A percentile compares a stretch with the other conserved stretches of the same genome.
These are phyloP conservation scores for Diplodia scrobiculata DNA, from an alignment of 2,329 filamentous ascomycete genomes.

Conservation along the genomic window DNA sequence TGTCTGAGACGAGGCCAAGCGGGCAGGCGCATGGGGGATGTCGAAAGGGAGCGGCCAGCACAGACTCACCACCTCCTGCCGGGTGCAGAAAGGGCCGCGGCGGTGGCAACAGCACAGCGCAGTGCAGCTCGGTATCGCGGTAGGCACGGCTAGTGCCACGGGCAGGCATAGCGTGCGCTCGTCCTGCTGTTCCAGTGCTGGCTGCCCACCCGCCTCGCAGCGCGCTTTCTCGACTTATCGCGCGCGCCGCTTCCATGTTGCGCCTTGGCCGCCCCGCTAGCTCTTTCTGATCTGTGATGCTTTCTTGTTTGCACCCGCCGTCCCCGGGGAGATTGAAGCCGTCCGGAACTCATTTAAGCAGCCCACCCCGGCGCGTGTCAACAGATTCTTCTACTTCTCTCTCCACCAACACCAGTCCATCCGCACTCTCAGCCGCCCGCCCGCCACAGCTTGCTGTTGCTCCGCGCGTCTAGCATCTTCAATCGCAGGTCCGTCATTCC, in stretches of 20 bases:
- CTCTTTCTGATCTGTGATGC: slow-evolving; percentile 30
- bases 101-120: slow-evolving; percentile 6
- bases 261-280: slow-evolving; percentile 24
- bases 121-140: neutral
- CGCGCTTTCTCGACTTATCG: slow-evolving; percentile 16
- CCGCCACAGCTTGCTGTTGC: slow-evolving; percentile 1
- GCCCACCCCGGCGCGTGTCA: slow-evolving; percentile 16
- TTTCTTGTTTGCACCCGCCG: slow-evolving; percentile 25
- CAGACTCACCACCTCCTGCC: slow-evolving; percentile 5
- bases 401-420: slow-evolving; percentile 21
- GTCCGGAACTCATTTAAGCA: slow-evolving; percentile 29
- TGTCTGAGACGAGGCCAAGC: slow-evolving; percentile 4
- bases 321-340: slow-evolving; percentile 23
- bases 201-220: slow-evolving; percentile 8
- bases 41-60: slow-evolving; percentile 17
- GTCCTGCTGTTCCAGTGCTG: slow-evolving; percentile 2
- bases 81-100: slow-evolving; percentile 10
- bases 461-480: slow-evolving; percentile 26
- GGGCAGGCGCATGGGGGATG: neutral
- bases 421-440: neutral
- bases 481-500: slow-evolving; percentile 22
- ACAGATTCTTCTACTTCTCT: slow-evolving; percentile 16
- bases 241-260: slow-evolving; percentile 16
- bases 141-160: slow-evolving; percentile 6
- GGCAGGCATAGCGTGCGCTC: slow-evolving; percentile 10